Percentiles rank a stretch among this genome's conserved stretches.
phyloP scores from a whole-genome alignment of 345 rosid genomes.

The Laguncularia racemosa region DNA sequence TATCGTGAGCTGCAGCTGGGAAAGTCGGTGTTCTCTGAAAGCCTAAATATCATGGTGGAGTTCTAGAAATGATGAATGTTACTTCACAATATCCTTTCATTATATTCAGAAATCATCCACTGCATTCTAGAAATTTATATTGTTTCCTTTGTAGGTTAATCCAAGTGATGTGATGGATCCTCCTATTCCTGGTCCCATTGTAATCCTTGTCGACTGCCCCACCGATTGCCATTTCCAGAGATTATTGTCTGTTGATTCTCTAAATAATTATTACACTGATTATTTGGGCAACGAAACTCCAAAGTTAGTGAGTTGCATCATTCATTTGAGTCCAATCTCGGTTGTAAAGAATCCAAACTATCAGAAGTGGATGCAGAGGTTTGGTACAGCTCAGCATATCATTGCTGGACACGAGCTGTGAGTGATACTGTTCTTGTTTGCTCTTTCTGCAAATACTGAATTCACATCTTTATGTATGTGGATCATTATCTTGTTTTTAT shows the following conservation, averaged over 20 bases:
- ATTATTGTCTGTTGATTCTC: slow-evolving; percentile 39
- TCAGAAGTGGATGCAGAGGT: slow-evolving; percentile 76
- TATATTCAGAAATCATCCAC: slow-evolving; percentile 4
- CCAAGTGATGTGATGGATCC: slow-evolving; percentile 98
- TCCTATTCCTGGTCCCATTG: slow-evolving; percentile 82
- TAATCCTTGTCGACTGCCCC: slow-evolving; percentile 88
- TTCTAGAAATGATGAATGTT: slow-evolving; percentile 6
- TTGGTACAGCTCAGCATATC: slow-evolving; percentile 67
- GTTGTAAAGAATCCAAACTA: slow-evolving; percentile 48
- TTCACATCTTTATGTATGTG: background rate
- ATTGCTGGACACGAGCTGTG: slow-evolving; percentile 88
- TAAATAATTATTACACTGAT: slow-evolving; percentile 45
- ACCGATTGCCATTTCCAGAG: slow-evolving; percentile 52
- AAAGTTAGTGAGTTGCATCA: slow-evolving; percentile 59
- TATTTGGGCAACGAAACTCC: slow-evolving; percentile 18
- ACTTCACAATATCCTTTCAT: background rate
- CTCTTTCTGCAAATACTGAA: slow-evolving; percentile 2
- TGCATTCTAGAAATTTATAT: background rate
- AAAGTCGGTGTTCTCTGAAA: slow-evolving; percentile 73
- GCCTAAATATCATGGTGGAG: slow-evolving; percentile 57
- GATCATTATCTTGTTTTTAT: slow-evolving; percentile 6
- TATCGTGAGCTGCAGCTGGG: slow-evolving; percentile 75
- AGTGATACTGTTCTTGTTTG: slow-evolving; percentile 13
- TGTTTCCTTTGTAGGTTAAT: slow-evolving; percentile 46
- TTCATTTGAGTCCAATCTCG: slow-evolving; percentile 77